Percentiles rank a stretch among this genome's conserved stretches.
These are phyloP conservation scores for Dichotomocladium elegans DNA, from an alignment of 371 early-diverging fungal genomes.

Conservation along the genomic window DNA sequence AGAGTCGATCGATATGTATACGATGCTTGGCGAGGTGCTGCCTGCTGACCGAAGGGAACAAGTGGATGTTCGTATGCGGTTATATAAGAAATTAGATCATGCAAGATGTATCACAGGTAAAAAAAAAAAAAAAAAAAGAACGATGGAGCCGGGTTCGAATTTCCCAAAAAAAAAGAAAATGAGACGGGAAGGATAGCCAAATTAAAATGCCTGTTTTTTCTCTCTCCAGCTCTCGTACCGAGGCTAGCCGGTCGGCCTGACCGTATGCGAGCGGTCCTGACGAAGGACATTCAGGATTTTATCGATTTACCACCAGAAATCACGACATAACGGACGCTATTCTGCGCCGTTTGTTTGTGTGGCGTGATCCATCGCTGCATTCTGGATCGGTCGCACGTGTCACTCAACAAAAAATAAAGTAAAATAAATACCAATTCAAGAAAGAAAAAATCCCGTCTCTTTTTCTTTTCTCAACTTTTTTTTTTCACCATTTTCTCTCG, in stretches of 20 bases:
- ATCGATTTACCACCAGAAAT: slow-evolving; percentile 19
- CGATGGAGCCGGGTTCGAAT: no score
- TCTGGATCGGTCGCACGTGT: not conserved
- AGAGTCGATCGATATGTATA: slow-evolving; percentile 40
- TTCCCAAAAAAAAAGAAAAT: no score
- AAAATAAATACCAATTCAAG: no score
- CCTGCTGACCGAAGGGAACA: slow-evolving; percentile 30
- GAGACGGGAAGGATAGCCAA: no score
- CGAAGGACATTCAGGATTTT: slow-evolving; percentile 41
- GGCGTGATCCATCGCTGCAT: not conserved
- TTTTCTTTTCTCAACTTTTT: not conserved
- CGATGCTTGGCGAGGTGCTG: slow-evolving; percentile 30
- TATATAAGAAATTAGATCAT: slow-evolving; percentile 42
- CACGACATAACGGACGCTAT: not conserved
- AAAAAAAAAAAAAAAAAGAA: no score
- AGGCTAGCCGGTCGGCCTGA: slow-evolving; percentile 18
- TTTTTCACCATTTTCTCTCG: no score
- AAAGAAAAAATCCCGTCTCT: not conserved
- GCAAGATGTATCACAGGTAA: slow-evolving; percentile 39
- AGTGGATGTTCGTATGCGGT: slow-evolving; percentile 37
- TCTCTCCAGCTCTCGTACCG: slow-evolving; percentile 27
- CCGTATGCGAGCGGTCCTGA: slow-evolving; percentile 20
- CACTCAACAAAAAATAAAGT: not conserved
- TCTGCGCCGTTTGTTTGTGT: not conserved
- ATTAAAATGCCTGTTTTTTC: no score